These are phyloP conservation scores for Tolypocladium sp. DNA, from an alignment of 2,329 filamentous ascomycete species.

Conservation along the genomic window DNA sequence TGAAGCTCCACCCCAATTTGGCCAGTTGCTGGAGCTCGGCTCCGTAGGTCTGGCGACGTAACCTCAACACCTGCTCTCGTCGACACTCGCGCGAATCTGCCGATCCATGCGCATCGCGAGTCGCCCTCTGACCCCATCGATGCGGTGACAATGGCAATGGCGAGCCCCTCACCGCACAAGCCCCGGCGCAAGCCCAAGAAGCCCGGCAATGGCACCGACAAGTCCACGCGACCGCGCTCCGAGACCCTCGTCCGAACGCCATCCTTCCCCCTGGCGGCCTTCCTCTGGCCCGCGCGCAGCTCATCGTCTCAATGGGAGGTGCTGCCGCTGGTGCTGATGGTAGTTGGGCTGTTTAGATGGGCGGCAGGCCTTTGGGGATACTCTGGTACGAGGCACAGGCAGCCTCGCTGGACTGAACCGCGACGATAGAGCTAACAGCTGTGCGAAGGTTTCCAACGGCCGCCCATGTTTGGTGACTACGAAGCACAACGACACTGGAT, in stretches of 20 bases:
- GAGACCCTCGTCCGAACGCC: conserved; percentile 49
- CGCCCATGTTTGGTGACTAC: conserved; percentile 93
- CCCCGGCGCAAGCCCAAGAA: conserved; percentile 50
- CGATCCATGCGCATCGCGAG: neutral
- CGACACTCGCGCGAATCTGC: neutral
- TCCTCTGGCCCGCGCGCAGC: conserved; percentile 84
- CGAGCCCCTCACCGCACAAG: conserved; percentile 47
- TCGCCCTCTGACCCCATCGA: conserved; percentile 1
- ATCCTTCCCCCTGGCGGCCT: conserved; percentile 84
- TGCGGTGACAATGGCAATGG: conserved; percentile 32
- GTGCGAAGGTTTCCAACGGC: conserved; percentile 55
- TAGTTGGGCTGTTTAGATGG: conserved; percentile 87
- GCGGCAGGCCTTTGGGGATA: conserved; percentile 89
- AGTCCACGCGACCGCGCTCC: conserved; percentile 15
- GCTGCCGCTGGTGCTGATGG: conserved; percentile 80
- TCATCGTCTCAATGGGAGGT: conserved; percentile 87
- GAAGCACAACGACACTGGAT: conserved; percentile 99
- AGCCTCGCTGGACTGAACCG: neutral
- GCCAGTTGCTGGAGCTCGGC: neutral
- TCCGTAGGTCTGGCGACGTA: neutral
- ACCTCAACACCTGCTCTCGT: neutral
- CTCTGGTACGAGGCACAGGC: conserved; percentile 51
- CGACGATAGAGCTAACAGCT: neutral
- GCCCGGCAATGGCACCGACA: conserved; percentile 29
- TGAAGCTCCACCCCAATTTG: neutral